Evolutionary conservation across 2,329 filamentous ascomycete genomes (phyloP).

Genomic region (Talaromyces marneffei): DNA sequence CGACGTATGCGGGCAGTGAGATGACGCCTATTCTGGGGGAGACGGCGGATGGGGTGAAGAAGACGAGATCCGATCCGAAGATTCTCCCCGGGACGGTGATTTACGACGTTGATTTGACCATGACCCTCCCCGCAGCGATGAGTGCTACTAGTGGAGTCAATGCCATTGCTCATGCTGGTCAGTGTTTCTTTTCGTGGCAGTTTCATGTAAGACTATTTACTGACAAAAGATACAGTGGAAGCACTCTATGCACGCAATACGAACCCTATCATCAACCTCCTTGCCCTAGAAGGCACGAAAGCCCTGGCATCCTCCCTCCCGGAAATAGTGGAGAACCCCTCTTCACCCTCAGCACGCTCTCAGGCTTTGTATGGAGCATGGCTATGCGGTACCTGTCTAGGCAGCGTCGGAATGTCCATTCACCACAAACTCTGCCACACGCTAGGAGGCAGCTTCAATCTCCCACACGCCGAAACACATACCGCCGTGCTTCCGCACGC

Average conservation of each 20-base stretch:
- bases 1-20: constrained; percentile 57
- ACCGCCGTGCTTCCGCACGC: constrained; percentile 59
- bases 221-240: constrained; percentile 44
- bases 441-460: constrained; percentile 57
- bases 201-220: background rate
- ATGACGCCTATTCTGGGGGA: constrained; percentile 62
- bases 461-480: constrained; percentile 62
- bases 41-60: constrained; percentile 54
- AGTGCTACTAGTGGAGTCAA: constrained; percentile 58
- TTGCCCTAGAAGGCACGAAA: constrained; percentile 54
- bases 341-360: constrained; percentile 44
- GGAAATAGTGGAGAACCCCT: constrained; percentile 44
- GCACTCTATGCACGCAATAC: constrained; percentile 57
- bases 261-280: constrained; percentile 55
- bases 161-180: constrained; percentile 58
- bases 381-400: constrained; percentile 58
- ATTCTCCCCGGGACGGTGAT: constrained; percentile 58
- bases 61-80: constrained; percentile 52
- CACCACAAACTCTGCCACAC: constrained; percentile 65
- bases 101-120: constrained; percentile 59
- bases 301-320: constrained; percentile 52
- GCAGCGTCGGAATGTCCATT: constrained; percentile 56
- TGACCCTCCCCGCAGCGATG: constrained; percentile 50
- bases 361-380: constrained; percentile 58
- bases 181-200: constrained; percentile 16